Conservation (phyloP, 371 early-diverging fungal species). For the Massospora cicadina region DNA sequence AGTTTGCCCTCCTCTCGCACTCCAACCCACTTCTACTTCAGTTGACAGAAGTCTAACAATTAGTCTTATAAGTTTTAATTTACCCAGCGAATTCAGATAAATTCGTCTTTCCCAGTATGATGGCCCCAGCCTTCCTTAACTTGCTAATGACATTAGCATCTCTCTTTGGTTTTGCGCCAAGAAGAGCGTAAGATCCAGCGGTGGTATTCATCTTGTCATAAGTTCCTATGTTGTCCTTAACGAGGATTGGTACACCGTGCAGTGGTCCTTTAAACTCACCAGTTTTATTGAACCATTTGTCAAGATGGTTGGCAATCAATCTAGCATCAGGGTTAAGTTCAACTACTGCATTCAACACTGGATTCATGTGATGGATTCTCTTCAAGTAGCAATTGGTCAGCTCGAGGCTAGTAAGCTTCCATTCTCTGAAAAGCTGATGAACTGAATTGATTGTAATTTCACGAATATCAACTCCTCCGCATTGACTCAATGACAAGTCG, state of each 20-base stretch:
- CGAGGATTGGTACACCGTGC: slow-evolving; percentile 37
- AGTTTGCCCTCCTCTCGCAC: too few species aligned
- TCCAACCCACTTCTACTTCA: too few species aligned
- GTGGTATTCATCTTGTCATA: slow-evolving; percentile 32
- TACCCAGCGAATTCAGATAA: slow-evolving; percentile 77
- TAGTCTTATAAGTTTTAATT: too few species aligned
- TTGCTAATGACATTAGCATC: slow-evolving; percentile 52
- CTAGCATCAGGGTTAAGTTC: slow-evolving; percentile 12
- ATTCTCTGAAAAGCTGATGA: not conserved
- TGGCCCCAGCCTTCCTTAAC: slow-evolving; percentile 45
- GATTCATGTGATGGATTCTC: slow-evolving; percentile 11
- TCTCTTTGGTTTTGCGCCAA: slow-evolving; percentile 48
- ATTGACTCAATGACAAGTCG: not conserved
- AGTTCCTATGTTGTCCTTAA: slow-evolving; percentile 60
- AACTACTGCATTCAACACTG: slow-evolving; percentile 11
- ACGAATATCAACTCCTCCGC: not conserved
- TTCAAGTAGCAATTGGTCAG: slow-evolving; percentile 13
- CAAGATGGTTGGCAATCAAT: slow-evolving; percentile 10
- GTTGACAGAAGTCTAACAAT: too few species aligned
- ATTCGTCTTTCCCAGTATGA: slow-evolving; percentile 65
- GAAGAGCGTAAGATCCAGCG: slow-evolving; percentile 22
- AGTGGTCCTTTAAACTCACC: slow-evolving; percentile 18
- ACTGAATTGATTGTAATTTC: not conserved
- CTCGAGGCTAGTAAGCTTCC: not conserved
- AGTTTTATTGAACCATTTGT: not conserved